Conservation (phyloP, 1,284 basidiomycete genomes). For the Inonotus hispidus region DNA sequence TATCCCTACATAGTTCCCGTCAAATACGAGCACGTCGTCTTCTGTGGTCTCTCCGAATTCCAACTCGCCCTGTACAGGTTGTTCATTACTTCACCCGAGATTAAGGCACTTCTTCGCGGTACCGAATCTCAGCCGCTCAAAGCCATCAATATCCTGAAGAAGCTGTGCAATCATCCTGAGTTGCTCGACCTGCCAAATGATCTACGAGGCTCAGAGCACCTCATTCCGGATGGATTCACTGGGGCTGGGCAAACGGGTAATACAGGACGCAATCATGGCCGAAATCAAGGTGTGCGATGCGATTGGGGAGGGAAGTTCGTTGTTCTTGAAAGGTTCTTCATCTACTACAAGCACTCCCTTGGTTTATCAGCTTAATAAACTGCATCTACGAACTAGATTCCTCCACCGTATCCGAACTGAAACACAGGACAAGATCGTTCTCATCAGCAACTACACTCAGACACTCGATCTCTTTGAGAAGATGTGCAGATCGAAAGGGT, state of each 20-base stretch:
- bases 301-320: conserved; percentile 91
- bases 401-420: conserved; percentile 76
- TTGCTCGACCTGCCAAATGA: conserved; percentile 86
- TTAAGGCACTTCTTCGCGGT: conserved; percentile 87
- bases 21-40: conserved; percentile 99
- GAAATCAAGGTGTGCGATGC: conserved; percentile 59
- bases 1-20: conserved; percentile 70
- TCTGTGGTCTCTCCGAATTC: conserved; percentile 86
- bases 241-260: conserved; percentile 29
- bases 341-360: background rate
- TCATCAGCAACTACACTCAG: conserved; percentile 98
- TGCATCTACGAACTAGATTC: conserved; percentile 52
- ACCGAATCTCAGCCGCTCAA: conserved; percentile 93
- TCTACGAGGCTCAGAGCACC: conserved; percentile 76
- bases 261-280: conserved; percentile 29
- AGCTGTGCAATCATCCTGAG: conserved; percentile 97
- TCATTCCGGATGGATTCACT: conserved; percentile 81
- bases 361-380: conserved; percentile 1
- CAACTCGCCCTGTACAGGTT: conserved; percentile 87
- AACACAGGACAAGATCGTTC: conserved; percentile 95
- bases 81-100: conserved; percentile 94
- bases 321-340: conserved; percentile 82
- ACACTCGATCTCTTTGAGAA: conserved; percentile 94
- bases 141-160: conserved; percentile 95
- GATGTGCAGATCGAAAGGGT: conserved; percentile 81